Evolutionary conservation across 768 basidiomycete genomes (phyloP).

Genomic region (Mycena metata): DNA sequence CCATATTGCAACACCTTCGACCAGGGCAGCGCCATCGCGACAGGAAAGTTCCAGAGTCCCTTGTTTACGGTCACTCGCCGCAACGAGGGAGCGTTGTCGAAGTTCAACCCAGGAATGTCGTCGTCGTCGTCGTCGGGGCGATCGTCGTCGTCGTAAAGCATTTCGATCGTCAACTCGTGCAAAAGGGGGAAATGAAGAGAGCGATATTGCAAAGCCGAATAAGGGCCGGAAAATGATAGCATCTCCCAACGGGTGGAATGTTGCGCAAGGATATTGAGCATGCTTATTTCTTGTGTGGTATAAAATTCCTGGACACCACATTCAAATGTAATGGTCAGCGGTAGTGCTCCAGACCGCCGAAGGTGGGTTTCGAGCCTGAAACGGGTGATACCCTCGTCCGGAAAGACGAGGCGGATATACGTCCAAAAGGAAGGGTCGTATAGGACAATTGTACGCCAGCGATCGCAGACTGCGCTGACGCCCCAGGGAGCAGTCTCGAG

Average conservation of each 20-base stretch:
- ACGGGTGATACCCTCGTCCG: neutral
- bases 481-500: neutral
- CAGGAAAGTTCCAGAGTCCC: neutral
- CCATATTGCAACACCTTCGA: neutral
- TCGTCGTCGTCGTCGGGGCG: no score
- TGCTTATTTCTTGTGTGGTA: neutral
- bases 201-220: no score
- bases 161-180: neutral
- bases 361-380: slow-evolving; percentile 1
- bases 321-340: neutral
- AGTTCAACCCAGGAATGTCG: no score
- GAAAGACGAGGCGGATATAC: neutral
- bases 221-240: no score
- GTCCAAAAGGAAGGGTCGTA: slow-evolving; percentile 9
- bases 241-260: slow-evolving; percentile 19
- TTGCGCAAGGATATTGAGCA: neutral
- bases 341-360: neutral
- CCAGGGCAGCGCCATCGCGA: neutral
- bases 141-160: neutral
- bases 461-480: slow-evolving; percentile 18
- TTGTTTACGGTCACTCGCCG: neutral
- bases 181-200: no score
- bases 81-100: neutral
- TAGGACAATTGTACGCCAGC: slow-evolving; percentile 9
- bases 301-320: no score